These are phyloP conservation scores for Sphaerostilbella broomeana DNA, from an alignment of 2,329 filamentous ascomycete genomes.

Conservation along the genomic window DNA sequence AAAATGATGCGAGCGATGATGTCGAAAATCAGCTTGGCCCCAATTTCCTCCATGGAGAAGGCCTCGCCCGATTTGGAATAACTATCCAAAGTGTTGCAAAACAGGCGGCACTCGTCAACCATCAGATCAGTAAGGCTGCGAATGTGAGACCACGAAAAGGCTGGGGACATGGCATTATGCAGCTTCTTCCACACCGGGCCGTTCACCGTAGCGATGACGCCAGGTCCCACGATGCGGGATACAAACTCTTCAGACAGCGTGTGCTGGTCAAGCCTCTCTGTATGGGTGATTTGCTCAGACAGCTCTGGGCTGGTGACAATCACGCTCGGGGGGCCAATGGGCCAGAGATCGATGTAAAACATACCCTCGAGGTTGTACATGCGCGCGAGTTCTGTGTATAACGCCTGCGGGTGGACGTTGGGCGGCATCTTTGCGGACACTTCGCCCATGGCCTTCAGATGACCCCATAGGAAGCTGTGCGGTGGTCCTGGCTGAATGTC, in stretches of 20 bases:
- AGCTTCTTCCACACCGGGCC: constrained; percentile 24
- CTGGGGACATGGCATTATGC: constrained; percentile 22
- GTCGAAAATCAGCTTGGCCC: constrained; percentile 20
- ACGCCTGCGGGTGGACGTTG: constrained; percentile 19
- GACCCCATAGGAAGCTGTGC: constrained; percentile 19
- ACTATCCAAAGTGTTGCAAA: constrained; percentile 13
- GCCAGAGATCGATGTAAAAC: constrained; percentile 28
- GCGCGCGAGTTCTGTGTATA: constrained; percentile 19
- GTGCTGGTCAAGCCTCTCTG: constrained; percentile 18
- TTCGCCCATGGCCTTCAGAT: constrained; percentile 17
- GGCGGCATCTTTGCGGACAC: constrained; percentile 15
- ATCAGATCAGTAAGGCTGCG: constrained; percentile 20
- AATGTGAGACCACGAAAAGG: constrained; percentile 21
- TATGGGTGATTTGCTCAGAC: constrained; percentile 19
- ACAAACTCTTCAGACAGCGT: constrained; percentile 11
- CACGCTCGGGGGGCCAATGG: constrained; percentile 20
- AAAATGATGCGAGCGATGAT: constrained; percentile 20
- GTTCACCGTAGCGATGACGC: constrained; percentile 21
- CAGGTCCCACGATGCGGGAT: constrained; percentile 15
- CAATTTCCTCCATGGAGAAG: constrained; percentile 20
- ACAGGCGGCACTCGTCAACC: constrained; percentile 20
- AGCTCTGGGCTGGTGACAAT: constrained; percentile 22
- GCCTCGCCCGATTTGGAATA: constrained; percentile 13
- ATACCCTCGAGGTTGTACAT: constrained; percentile 22
- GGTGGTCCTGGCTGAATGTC: constrained; percentile 11